phyloP scores from a whole-genome alignment of 306 rosid genomes.

The Rosa persica region DNA sequence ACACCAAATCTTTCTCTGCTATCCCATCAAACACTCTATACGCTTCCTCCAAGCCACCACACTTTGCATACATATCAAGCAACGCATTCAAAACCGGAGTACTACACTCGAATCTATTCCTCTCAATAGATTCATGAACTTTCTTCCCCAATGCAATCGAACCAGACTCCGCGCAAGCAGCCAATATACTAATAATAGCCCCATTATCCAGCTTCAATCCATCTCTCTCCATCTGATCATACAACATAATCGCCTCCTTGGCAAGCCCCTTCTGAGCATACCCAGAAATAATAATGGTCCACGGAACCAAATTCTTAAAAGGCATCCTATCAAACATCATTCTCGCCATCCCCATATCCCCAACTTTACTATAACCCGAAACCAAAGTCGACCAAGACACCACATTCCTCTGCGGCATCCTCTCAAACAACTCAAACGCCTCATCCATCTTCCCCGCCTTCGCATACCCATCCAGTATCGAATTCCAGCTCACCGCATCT shows the following conservation, averaged over 20 bases:
- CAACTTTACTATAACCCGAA: conserved; percentile 59
- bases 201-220: conserved; percentile 64
- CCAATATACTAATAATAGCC: conserved; percentile 51
- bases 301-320: conserved; percentile 56
- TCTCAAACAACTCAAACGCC: conserved; percentile 62
- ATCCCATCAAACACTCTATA: conserved; percentile 45
- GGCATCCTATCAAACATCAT: conserved; percentile 74
- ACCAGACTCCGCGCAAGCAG: conserved; percentile 80
- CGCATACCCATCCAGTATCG: conserved; percentile 63
- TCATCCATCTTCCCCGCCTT: conserved; percentile 63
- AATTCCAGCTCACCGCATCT: conserved; percentile 84
- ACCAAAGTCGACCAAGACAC: conserved; percentile 78
- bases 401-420: conserved; percentile 72
- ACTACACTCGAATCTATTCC: conserved; percentile 49
- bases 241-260: conserved; percentile 53
- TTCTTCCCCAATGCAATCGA: conserved; percentile 66
- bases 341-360: conserved; percentile 79
- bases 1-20: conserved; percentile 55
- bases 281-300: conserved; percentile 83
- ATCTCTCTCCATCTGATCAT: conserved; percentile 61
- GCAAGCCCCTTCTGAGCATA: conserved; percentile 68
- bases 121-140: conserved; percentile 52
- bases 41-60: conserved; percentile 63
- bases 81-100: conserved; percentile 67
- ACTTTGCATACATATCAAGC: conserved; percentile 85